A percentile compares a stretch with the other conserved stretches of the same genome.
phyloP scores from a whole-genome alignment of 441 rosid genomes.

The Populus hybrid region DNA sequence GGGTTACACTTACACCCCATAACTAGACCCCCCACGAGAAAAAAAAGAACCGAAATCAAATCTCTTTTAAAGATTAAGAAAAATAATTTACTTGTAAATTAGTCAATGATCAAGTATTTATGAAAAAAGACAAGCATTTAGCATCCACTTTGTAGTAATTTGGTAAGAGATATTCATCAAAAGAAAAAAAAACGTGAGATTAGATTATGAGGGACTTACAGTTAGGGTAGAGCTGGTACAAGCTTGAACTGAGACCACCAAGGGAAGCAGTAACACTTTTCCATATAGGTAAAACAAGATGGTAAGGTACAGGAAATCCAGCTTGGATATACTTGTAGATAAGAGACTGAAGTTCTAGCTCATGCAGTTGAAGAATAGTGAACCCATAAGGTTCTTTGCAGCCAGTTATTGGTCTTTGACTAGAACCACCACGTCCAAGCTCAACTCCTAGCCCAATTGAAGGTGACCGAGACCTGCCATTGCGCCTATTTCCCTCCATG shows the following conservation, averaged over 20 bases:
- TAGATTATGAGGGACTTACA: constrained; percentile 26
- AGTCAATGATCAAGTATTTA: not conserved
- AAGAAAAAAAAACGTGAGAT: not conserved
- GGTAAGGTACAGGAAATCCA: constrained; percentile 41
- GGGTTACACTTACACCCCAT: constrained; percentile 14
- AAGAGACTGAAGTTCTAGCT: constrained; percentile 47
- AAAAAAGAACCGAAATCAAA: not conserved
- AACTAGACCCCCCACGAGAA: constrained; percentile 7
- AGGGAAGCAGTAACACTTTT: constrained; percentile 33
- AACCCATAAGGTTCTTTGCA: constrained; percentile 23
- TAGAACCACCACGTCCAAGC: constrained; percentile 32
- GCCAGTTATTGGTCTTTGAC: not conserved
- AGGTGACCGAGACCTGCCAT: constrained; percentile 20
- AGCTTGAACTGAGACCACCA: constrained; percentile 16
- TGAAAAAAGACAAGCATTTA: not conserved
- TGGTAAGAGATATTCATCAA: too few species aligned
- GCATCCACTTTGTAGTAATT: not conserved
- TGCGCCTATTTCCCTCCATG: constrained; percentile 22
- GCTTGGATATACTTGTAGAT: constrained; percentile 42
- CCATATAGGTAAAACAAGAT: constrained; percentile 45
- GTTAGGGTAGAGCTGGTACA: constrained; percentile 32
- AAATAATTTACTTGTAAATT: not conserved
- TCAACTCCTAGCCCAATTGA: constrained; percentile 37
- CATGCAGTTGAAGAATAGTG: constrained; percentile 45
- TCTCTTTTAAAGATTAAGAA: not conserved